Evolutionary conservation across 768 basidiomycete genomes (phyloP).

Genomic region (Amylocystis lapponica): DNA sequence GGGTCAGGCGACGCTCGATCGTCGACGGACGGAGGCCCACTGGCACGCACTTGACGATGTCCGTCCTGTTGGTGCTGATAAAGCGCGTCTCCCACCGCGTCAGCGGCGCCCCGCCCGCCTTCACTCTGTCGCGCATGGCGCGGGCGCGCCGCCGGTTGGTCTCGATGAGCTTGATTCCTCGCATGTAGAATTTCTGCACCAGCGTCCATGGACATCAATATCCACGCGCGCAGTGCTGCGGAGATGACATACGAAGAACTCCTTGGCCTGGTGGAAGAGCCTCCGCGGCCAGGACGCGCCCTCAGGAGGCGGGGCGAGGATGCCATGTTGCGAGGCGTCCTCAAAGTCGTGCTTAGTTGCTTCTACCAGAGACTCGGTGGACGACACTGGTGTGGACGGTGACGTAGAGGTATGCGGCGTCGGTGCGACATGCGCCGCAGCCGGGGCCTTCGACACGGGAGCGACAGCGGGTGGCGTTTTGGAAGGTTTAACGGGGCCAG

Average conservation of each 20-base stretch:
- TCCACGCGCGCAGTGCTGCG: background rate
- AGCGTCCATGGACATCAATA: slow-evolving; percentile 25
- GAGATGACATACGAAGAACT: slow-evolving; percentile 35
- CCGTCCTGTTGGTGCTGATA: slow-evolving; percentile 58
- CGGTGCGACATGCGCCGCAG: slow-evolving; percentile 10
- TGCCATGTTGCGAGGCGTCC: slow-evolving; percentile 62
- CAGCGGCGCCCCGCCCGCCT: slow-evolving; percentile 53
- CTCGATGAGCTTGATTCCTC: slow-evolving; percentile 69
- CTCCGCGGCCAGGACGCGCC: slow-evolving; percentile 52
- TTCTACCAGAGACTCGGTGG: slow-evolving; percentile 35
- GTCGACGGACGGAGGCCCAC: background rate
- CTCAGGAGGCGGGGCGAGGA: slow-evolving; percentile 59
- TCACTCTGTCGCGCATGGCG: slow-evolving; percentile 50
- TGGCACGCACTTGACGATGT: slow-evolving; percentile 60
- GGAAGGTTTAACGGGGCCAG: slow-evolving; percentile 50
- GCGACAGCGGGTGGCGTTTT: slow-evolving; percentile 19
- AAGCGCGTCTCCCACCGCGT: slow-evolving; percentile 67
- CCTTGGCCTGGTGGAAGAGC: slow-evolving; percentile 42
- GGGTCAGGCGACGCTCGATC: slow-evolving; percentile 10
- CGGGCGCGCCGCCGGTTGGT: slow-evolving; percentile 50
- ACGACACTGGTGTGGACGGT: slow-evolving; percentile 3
- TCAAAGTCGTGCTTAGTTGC: slow-evolving; percentile 56
- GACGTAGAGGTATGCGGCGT: slow-evolving; percentile 12
- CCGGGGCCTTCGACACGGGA: slow-evolving; percentile 15
- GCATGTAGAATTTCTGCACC: slow-evolving; percentile 72